Evolutionary conservation across 352 stramenopile genomes (phyloP), one percentile per base, ranked within the genome.

Genomic region (Phytophthora hibernalis): DNA sequence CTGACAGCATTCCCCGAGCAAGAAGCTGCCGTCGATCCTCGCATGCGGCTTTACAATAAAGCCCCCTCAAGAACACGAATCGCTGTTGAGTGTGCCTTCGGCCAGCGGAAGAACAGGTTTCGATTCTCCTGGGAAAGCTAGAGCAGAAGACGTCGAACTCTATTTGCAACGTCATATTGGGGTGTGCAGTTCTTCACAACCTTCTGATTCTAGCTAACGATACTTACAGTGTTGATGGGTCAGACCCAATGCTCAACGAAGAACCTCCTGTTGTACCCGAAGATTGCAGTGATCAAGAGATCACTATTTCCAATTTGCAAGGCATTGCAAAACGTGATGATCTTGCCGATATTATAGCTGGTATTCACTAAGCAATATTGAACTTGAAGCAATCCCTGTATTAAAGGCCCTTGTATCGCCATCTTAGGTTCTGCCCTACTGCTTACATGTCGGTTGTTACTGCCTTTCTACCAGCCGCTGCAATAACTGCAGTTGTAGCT

Each of bases 61-160:
- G 2, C 45, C 3, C 42, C 62, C 31, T 62, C 49, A 16, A 24
- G 26, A 1, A 72, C 55, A n/a, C 20, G 63, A 12, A 66, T 66
- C 55, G n/a, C 40, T 18, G 63, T 70, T 3, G 54, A 70, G 26
- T 61, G 54, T n/a, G 54, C 54, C 7, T 71, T 71, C 35, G 54
- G 54, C 0, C 30, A 28, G 8, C 26, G 61, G 5, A 71, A 72
- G 52, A 72, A 63, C 47, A 22, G 37, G 6, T 57, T 63, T 24
- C 13, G 51, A 63, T 69, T 9, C 45, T 61, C 5, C 9, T 52
- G 1, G 54, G 48, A 8, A 65, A 65, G 15, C 31, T 60, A 2
- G 54, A 66, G 37, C 48, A 54, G 33, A 57, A 66, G 42, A 38
- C 54, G n/a, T 45, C 61, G 16, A 21, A 55, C 3, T 24, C 37